phyloP scores from a whole-genome alignment of 192 early-diverging fungal genomes.

The Tieghemiomyces parasiticus region DNA sequence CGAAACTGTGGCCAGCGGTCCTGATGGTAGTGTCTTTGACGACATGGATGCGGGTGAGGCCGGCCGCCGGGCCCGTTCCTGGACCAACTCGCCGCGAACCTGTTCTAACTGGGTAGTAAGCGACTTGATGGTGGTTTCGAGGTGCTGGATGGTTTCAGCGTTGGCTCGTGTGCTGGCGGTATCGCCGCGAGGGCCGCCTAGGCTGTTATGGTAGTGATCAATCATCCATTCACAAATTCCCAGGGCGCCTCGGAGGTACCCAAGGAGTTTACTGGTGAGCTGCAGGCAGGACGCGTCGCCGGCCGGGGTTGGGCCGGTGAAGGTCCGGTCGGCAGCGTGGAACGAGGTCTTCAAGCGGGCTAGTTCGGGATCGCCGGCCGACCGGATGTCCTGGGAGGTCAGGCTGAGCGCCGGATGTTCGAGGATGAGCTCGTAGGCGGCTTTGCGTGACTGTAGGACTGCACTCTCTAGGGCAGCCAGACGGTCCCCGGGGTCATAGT shows the following conservation, averaged over 20 bases:
- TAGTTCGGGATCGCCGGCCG: neutral
- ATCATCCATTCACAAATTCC: too few relatives aligned
- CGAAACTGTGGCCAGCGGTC: too few relatives aligned
- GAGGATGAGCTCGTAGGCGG: neutral
- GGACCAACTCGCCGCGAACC: too few relatives aligned
- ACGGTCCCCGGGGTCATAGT: neutral
- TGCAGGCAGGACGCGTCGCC: neutral
- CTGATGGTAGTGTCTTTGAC: too few relatives aligned
- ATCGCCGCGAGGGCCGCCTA: too few relatives aligned
- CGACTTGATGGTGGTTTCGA: too few relatives aligned
- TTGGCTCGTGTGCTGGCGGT: too few relatives aligned
- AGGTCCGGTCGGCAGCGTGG: neutral
- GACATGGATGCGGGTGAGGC: too few relatives aligned
- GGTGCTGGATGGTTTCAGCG: too few relatives aligned
- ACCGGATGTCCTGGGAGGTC: neutral
- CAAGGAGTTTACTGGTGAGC: neutral
- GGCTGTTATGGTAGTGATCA: too few relatives aligned
- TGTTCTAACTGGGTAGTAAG: too few relatives aligned
- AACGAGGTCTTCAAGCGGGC: neutral
- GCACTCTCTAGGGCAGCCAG: neutral
- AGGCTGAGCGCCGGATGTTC: neutral
- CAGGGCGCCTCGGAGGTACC: neutral
- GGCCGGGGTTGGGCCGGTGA: neutral
- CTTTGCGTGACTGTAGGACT: neutral
- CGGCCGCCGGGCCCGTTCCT: too few relatives aligned